Evolutionary conservation across 192 early-diverging fungal genomes (phyloP), one percentile per base, ranked within the genome.

Genomic region (Backusella sp.): DNA sequence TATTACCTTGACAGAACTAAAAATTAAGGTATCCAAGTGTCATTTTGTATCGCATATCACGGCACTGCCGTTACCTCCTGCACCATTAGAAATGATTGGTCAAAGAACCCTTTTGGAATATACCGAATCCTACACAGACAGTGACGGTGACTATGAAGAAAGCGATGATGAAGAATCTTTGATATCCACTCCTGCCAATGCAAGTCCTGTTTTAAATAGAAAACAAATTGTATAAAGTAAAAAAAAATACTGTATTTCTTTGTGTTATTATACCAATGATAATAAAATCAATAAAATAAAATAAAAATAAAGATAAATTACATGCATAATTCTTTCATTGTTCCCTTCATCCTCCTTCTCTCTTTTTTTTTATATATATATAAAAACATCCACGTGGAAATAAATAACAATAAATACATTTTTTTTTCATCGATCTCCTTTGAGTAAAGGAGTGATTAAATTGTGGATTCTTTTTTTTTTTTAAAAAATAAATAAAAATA

Each of bases 1-100:
- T 6, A 87, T 87, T 15, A 73, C 79, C 0, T 30, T 89, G 15
- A 17, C 49, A 15, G 86, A 87, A 23, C 68, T 89, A 15, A 66
- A 71, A 26, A 15, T 5, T 5, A 66, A 46, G 21, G 77, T 81
- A n/a, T 37, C 71, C 19, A 7, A 65, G 1, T 81, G 80, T 53
- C 37, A 41, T 6, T 71, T 71, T 49, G 42, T 41, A 46, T 15
- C 70, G 1, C 12, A 26, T 32, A 30, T 71, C 23, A 35, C 35
- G 5, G 6, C 6, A 32, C 28, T 23, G 4, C 56, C 56, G 28
- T 62, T 62, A 28, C 56, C 44, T 8, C 70, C 70, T 17, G 11
- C 14, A 3, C 56, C 56, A 4, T 9, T 49, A 49, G 19, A 49
- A 17, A 4, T 23, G 11, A 14, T n/a, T 26, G 6, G 35, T n/a